Conservation (phyloP, 768 basidiomycete species). For the Russula earlei region DNA sequence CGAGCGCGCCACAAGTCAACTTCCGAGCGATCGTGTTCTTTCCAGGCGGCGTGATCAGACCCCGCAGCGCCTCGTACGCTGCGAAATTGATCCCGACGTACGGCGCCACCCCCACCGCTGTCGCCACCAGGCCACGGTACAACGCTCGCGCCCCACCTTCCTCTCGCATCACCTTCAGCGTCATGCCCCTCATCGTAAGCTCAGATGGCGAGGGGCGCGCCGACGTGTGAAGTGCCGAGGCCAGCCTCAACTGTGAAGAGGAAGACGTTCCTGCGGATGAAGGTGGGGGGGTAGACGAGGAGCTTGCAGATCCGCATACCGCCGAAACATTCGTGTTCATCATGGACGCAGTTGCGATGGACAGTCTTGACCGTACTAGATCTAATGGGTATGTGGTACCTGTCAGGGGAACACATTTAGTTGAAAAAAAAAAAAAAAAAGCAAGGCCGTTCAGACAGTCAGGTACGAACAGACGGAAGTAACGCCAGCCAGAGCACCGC, state of each 20-base stretch:
- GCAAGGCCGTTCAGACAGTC: neutral
- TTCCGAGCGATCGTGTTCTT: conserved; percentile 61
- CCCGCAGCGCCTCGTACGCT: conserved; percentile 78
- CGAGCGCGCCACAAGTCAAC: conserved; percentile 76
- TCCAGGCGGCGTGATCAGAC: conserved; percentile 72
- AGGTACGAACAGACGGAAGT: conserved; percentile 74
- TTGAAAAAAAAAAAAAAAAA: conserved; percentile 2
- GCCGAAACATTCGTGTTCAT: conserved; percentile 18
- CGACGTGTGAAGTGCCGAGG: conserved; percentile 51
- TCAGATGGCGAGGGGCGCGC: conserved; percentile 37
- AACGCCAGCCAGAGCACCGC: conserved; percentile 89
- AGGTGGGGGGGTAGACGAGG: conserved; percentile 22
- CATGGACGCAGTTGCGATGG: conserved; percentile 86
- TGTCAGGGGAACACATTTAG: conserved; percentile 24
- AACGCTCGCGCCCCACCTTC: conserved; percentile 86
- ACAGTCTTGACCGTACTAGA: conserved; percentile 84
- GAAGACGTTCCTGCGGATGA: conserved; percentile 24
- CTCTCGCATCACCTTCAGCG: conserved; percentile 78
- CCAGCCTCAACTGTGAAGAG: conserved; percentile 29
- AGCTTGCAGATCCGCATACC: conserved; percentile 23
- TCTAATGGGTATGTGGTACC: conserved; percentile 90
- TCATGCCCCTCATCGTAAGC: conserved; percentile 80
- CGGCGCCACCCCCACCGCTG: conserved; percentile 84
- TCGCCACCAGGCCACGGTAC: conserved; percentile 78
- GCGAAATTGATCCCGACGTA: conserved; percentile 88